Evolutionary conservation across 2,329 filamentous ascomycete species (phyloP).

Genomic region (Fusarium liriodendri): DNA sequence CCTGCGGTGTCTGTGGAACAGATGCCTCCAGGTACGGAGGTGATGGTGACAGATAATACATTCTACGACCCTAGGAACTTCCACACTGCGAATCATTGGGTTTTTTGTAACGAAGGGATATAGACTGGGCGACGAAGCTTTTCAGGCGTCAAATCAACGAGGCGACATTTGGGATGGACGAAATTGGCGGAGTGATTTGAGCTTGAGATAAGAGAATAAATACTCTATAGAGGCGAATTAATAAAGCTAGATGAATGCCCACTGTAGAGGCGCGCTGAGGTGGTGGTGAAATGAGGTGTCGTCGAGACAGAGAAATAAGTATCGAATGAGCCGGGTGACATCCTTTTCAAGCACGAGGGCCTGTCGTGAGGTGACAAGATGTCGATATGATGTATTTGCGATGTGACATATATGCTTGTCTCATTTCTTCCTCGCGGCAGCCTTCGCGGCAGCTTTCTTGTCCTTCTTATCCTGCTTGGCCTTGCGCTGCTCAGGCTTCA

Average conservation of each 20-base stretch:
- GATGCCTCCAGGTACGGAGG: neutral
- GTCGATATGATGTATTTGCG: neutral
- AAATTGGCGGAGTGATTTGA: neutral
- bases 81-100: constrained; percentile 35
- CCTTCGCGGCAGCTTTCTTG: constrained; percentile 56
- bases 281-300: neutral
- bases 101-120: neutral
- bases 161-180: neutral
- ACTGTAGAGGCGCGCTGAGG: neutral
- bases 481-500: constrained; percentile 71
- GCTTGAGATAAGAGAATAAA: neutral
- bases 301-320: neutral
- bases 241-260: constrained; percentile 4
- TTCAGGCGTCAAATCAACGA: neutral
- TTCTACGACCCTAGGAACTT: constrained; percentile 17
- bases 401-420: neutral
- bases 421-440: constrained; percentile 41
- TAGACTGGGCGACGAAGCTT: neutral
- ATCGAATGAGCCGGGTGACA: neutral
- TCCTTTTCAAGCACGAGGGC: neutral
- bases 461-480: constrained; percentile 59
- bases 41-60: neutral
- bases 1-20: neutral
- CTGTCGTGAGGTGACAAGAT: neutral
- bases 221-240: constrained; percentile 21